phyloP scores from a whole-genome alignment of 1,284 basidiomycete genomes.

The Cryptococcus sp. region DNA sequence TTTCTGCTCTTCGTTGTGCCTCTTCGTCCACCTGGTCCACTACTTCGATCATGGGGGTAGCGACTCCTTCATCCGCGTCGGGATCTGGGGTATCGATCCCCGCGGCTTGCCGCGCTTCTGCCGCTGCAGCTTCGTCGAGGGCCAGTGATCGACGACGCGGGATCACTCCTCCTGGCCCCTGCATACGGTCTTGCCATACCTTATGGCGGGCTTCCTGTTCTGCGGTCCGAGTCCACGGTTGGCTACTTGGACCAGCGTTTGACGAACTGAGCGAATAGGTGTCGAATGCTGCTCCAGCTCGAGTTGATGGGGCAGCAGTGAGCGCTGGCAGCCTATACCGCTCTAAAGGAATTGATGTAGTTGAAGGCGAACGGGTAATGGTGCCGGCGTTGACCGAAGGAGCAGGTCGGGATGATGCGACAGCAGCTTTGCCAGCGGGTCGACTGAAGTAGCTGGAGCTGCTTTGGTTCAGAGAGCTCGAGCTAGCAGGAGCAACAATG shows the following conservation, averaged over 20 bases:
- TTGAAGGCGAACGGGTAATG: not conserved
- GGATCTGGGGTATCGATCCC: conserved; percentile 13
- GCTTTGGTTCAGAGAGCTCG: conserved; percentile 10
- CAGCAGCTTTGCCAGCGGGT: conserved; percentile 3
- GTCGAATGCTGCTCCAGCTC: conserved; percentile 36
- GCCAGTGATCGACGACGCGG: conserved; percentile 45
- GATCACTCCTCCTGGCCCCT: conserved; percentile 32
- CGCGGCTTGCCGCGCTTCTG: conserved; percentile 29
- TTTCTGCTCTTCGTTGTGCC: conserved; percentile 19
- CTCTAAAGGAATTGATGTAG: conserved; percentile 14
- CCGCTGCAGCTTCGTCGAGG: conserved; percentile 51
- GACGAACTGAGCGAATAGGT: conserved; percentile 16
- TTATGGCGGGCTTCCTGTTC: conserved; percentile 41
- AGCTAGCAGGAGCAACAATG: too few relatives aligned
- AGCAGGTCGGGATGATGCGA: conserved; percentile 1
- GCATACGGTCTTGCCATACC: conserved; percentile 37
- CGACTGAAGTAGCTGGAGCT: conserved; percentile 34
- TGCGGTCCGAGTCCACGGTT: conserved; percentile 15
- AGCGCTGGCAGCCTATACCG: conserved; percentile 25
- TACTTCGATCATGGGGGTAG: conserved; percentile 13
- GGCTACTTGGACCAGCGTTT: conserved; percentile 11
- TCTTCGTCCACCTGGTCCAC: conserved; percentile 25
- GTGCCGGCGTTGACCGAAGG: too few relatives aligned
- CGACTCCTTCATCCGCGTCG: conserved; percentile 8
- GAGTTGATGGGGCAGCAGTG: conserved; percentile 2